Evolutionary conservation across 495 filamentous ascomycete species (phyloP).

Genomic region (Talaromyces trachyspermus): DNA sequence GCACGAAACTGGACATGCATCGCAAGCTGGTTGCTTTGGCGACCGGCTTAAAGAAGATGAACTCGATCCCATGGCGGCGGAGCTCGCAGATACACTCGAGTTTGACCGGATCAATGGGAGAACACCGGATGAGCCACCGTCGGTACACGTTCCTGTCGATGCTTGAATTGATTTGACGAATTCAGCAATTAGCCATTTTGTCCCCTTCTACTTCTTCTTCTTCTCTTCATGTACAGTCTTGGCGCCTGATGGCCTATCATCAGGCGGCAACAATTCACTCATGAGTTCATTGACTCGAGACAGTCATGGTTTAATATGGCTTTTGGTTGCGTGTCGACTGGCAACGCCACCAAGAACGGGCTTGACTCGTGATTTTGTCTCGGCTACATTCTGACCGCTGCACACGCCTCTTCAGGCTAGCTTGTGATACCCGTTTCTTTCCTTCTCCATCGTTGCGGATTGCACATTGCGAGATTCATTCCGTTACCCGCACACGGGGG

Average conservation of each 20-base stretch:
- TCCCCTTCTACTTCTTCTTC: no score
- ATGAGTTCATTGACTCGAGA: no score
- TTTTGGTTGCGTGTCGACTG: no score
- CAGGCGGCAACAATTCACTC: no score
- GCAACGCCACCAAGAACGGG: no score
- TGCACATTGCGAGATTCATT: not conserved
- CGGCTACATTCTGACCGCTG: not conserved
- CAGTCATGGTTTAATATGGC: no score
- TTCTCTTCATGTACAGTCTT: not conserved
- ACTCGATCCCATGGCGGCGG: constrained; percentile 41
- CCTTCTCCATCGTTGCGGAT: not conserved
- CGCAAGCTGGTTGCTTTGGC: constrained; percentile 45
- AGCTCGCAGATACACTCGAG: constrained; percentile 39
- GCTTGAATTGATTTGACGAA: no score
- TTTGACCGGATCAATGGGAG: constrained; percentile 40
- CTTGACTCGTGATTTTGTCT: no score
- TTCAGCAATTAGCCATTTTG: no score
- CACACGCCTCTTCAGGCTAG: not conserved
- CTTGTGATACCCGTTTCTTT: constrained; percentile 8
- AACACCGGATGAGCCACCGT: constrained; percentile 17
- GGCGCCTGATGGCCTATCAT: not conserved
- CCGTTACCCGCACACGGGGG: no score
- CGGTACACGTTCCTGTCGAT: constrained; percentile 31
- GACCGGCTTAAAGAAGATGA: constrained; percentile 44
- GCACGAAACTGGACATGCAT: constrained; percentile 45